Conservation (phyloP, 2,329 filamentous ascomycete species). For the Diplodia intermedia region DNA sequence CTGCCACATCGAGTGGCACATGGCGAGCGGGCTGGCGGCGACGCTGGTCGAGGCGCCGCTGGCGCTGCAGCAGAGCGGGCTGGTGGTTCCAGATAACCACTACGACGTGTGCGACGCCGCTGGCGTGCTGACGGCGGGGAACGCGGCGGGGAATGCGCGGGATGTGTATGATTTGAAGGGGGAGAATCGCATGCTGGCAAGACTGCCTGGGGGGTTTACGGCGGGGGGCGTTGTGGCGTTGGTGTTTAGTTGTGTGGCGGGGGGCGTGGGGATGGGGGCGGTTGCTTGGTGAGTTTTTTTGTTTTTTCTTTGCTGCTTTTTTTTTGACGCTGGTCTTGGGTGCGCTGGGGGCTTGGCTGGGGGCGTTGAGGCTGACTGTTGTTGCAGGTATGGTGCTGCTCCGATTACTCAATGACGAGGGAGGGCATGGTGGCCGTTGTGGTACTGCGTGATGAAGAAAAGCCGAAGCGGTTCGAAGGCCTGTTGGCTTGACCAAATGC, state of each 20-base stretch:
- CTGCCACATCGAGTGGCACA: constrained; percentile 51
- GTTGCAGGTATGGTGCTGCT: neutral
- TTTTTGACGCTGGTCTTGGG: too few relatives aligned
- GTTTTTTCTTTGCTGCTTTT: neutral
- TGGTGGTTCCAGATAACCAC: constrained; percentile 67
- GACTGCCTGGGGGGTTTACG: constrained; percentile 74
- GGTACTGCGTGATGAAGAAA: too few relatives aligned
- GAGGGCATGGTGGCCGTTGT: too few relatives aligned
- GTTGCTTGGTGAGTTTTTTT: constrained; percentile 68
- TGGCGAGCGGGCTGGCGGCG: constrained; percentile 58
- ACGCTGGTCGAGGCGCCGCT: constrained; percentile 60
- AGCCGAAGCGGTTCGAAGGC: too few relatives aligned
- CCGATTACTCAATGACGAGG: neutral
- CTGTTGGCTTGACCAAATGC: too few relatives aligned
- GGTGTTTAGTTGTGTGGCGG: constrained; percentile 74
- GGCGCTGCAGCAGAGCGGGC: constrained; percentile 58
- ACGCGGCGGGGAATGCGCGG: constrained; percentile 74
- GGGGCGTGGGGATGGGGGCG: constrained; percentile 70
- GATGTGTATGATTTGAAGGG: constrained; percentile 63
- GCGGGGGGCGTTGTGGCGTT: constrained; percentile 74
- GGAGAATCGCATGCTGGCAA: constrained; percentile 61
- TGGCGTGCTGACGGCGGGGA: constrained; percentile 64
- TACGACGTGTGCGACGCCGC: constrained; percentile 62
- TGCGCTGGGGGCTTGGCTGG: constrained; percentile 43
- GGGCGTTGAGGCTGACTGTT: constrained; percentile 39